These are phyloP conservation scores for Aspergillus homomorphus DNA, from an alignment of 495 filamentous ascomycete genomes.

Conservation along the genomic window DNA sequence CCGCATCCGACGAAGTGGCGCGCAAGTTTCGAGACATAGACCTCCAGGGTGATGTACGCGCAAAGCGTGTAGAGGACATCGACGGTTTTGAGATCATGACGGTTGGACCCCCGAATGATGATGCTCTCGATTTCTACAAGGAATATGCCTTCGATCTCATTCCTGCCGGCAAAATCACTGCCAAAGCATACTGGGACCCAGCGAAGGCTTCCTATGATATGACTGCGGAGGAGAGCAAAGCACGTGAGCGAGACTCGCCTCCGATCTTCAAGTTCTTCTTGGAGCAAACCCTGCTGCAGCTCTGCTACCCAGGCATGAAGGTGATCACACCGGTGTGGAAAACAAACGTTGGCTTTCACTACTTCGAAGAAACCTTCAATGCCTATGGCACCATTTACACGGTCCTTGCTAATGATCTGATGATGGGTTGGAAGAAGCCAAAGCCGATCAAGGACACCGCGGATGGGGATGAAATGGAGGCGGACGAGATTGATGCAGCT, in stretches of 20 bases:
- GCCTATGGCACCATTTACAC: constrained; percentile 58
- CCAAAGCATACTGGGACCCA: constrained; percentile 42
- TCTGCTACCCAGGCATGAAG: constrained; percentile 74
- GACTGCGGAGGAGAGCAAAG: constrained; percentile 36
- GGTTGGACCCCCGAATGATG: constrained; percentile 39
- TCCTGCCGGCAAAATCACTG: constrained; percentile 44
- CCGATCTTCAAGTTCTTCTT: constrained; percentile 61
- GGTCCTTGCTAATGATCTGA: constrained; percentile 68
- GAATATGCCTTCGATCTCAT: constrained; percentile 32
- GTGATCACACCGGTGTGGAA: constrained; percentile 60
- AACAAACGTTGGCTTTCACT: constrained; percentile 58
- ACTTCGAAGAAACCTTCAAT: constrained; percentile 54
- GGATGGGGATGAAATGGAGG: constrained; percentile 7
- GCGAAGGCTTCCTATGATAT: constrained; percentile 40
- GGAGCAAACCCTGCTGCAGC: constrained; percentile 60
- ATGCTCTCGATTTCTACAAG: constrained; percentile 43
- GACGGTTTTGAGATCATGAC: constrained; percentile 56
- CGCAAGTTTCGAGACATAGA: constrained; percentile 27
- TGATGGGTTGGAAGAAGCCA: constrained; percentile 63
- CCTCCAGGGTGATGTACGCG: constrained; percentile 22
- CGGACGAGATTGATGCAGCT: constrained; percentile 9
- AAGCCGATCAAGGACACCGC: constrained; percentile 14
- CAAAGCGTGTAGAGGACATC: constrained; percentile 40
- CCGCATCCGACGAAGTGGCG: constrained; percentile 38
- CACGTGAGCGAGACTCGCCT: constrained; percentile 23